Evolutionary conservation across 2,329 filamentous ascomycete species (phyloP).

Genomic region (Fulvia fulva): DNA sequence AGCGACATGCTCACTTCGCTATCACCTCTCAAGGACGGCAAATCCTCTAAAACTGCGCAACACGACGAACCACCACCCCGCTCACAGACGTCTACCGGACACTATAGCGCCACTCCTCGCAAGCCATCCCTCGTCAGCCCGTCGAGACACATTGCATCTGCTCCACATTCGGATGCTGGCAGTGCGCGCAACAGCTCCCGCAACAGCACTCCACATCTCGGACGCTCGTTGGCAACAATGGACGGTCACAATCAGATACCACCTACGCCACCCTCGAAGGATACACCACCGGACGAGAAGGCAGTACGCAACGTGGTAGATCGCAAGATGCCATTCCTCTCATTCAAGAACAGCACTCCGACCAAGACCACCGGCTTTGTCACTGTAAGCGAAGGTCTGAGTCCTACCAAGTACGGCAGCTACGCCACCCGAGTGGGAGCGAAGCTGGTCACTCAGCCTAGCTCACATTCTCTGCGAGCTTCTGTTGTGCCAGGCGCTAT

Average conservation of each 20-base stretch:
- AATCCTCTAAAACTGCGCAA: not conserved
- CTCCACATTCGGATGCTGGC: not conserved
- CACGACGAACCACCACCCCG: not conserved
- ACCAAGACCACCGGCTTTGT: slow-evolving; percentile 12
- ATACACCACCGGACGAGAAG: slow-evolving; percentile 38
- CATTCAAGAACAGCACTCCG: slow-evolving; percentile 13
- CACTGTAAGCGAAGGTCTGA: slow-evolving; percentile 19
- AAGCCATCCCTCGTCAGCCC: not conserved
- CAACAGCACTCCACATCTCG: slow-evolving; percentile 4
- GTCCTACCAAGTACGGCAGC: slow-evolving; percentile 26
- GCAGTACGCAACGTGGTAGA: slow-evolving; percentile 6
- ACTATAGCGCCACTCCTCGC: not conserved
- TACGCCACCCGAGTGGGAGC: slow-evolving; percentile 22
- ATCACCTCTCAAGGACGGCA: slow-evolving; percentile 1
- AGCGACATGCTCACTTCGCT: slow-evolving; percentile 11
- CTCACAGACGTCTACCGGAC: not conserved
- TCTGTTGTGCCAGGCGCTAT: slow-evolving; percentile 24
- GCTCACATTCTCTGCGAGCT: slow-evolving; percentile 29
- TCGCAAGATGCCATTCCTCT: slow-evolving; percentile 1
- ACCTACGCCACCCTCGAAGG: slow-evolving; percentile 43
- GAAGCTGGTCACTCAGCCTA: slow-evolving; percentile 28
- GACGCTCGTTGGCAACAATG: slow-evolving; percentile 28
- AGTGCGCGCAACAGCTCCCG: not conserved
- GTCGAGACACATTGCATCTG: not conserved
- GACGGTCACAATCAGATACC: slow-evolving; percentile 29